These are phyloP conservation scores for Calocybe indica DNA, from an alignment of 768 basidiomycete genomes.

Conservation along the genomic window DNA sequence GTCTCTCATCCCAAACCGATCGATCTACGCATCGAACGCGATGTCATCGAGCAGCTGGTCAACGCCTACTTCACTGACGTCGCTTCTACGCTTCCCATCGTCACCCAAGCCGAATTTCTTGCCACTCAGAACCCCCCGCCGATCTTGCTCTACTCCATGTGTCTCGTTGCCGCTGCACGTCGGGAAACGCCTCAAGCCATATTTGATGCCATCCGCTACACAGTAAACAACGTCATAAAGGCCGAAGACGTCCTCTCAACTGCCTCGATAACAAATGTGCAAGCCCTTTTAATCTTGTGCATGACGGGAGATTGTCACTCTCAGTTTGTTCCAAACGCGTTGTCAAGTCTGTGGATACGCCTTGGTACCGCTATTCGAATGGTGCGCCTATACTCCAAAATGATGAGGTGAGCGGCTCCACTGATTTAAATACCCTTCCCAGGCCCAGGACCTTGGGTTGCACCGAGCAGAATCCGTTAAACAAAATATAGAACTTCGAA, in stretches of 20 bases:
- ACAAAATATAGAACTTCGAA: conserved; percentile 77
- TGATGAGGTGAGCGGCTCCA: not conserved
- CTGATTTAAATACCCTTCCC: conserved; percentile 1
- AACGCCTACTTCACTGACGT: conserved; percentile 92
- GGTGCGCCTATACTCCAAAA: conserved; percentile 38
- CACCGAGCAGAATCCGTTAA: conserved; percentile 88
- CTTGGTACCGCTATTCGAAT: conserved; percentile 89
- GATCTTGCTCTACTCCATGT: conserved; percentile 89
- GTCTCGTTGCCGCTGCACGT: conserved; percentile 83
- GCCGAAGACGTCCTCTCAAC: conserved; percentile 88
- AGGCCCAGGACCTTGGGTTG: conserved; percentile 96
- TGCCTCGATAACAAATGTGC: conserved; percentile 80
- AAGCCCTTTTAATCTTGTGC: conserved; percentile 77
- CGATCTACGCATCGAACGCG: conserved; percentile 71
- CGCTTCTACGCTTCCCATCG: conserved; percentile 82
- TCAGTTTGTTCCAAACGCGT: conserved; percentile 77
- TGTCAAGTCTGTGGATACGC: conserved; percentile 83
- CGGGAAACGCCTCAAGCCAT: conserved; percentile 78
- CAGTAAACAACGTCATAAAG: conserved; percentile 84
- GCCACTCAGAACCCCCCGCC: conserved; percentile 66
- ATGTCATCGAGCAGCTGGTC: conserved; percentile 73
- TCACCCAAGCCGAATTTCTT: conserved; percentile 86
- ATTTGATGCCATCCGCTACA: conserved; percentile 86
- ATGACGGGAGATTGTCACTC: conserved; percentile 92
- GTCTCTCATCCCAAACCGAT: conserved; percentile 52